A percentile compares a stretch with the other conserved stretches of the same genome.
Conservation (phyloP, 441 rosid genomes). For the Pelargonium citronellum region DNA sequence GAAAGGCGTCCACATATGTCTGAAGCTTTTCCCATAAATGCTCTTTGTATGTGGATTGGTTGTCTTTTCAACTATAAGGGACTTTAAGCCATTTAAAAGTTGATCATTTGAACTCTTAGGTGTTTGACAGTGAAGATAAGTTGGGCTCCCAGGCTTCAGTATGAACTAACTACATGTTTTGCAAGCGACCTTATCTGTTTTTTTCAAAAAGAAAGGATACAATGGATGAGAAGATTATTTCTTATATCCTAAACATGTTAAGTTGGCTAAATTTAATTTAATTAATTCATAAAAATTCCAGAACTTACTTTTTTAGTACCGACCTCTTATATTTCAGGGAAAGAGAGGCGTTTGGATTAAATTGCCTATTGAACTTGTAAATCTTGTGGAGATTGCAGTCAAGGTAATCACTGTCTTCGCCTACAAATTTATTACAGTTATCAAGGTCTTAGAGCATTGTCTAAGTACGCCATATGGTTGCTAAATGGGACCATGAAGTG, state of each 20-base stretch:
- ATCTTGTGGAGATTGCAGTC: constrained; percentile 67
- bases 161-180: background rate
- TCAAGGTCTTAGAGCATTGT: no score
- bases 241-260: background rate
- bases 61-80: background rate
- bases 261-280: background rate
- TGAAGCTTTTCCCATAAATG: background rate
- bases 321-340: constrained; percentile 37
- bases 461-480: no score
- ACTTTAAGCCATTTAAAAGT: background rate
- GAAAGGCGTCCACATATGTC: background rate
- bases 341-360: constrained; percentile 88
- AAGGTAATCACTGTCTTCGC: constrained; percentile 34
- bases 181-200: background rate
- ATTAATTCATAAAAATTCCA: background rate
- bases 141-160: background rate
- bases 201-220: background rate
- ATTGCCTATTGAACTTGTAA: constrained; percentile 53
- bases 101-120: background rate
- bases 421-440: no score
- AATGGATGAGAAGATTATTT: background rate
- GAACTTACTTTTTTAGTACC: background rate
- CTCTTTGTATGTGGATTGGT: background rate
- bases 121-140: no score
- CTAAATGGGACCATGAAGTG: background rate